A percentile compares a stretch with the other conserved stretches of the same genome.
Evolutionary conservation across 805 yeast species (phyloP).

Genomic region (Trichomonascus vanleenenianus): DNA sequence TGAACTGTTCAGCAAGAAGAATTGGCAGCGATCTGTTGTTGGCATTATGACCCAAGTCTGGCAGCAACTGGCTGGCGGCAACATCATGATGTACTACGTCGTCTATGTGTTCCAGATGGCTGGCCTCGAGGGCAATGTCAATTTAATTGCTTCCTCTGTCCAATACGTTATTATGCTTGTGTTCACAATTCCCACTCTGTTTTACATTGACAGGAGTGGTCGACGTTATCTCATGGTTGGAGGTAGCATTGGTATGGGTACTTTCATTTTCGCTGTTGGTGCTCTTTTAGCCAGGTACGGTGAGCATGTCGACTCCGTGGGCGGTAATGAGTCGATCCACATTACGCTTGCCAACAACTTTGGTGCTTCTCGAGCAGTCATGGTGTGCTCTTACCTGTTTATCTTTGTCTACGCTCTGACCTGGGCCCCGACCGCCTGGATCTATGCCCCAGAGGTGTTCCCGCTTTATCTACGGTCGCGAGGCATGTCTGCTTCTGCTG

Average conservation of each 20-base stretch:
- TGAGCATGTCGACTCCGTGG: constrained; percentile 32
- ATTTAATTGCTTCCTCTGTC: constrained; percentile 35
- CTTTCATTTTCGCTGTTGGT: constrained; percentile 56
- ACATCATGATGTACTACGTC: constrained; percentile 55
- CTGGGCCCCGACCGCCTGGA: constrained; percentile 17
- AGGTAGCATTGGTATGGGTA: constrained; percentile 42
- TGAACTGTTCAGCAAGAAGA: constrained; percentile 40
- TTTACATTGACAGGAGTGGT: constrained; percentile 51
- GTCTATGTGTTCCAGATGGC: constrained; percentile 61
- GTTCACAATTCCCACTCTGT: constrained; percentile 47
- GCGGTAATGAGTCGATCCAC: constrained; percentile 27
- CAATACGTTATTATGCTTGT: constrained; percentile 42
- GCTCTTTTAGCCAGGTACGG: constrained; percentile 30
- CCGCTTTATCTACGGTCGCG: constrained; percentile 70
- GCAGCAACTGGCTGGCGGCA: constrained; percentile 55
- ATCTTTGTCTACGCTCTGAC: constrained; percentile 43
- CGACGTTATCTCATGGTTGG: constrained; percentile 37
- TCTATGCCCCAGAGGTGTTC: constrained; percentile 53
- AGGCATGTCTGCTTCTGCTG: constrained; percentile 49
- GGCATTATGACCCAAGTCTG: constrained; percentile 44
- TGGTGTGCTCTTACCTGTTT: constrained; percentile 40
- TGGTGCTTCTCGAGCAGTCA: constrained; percentile 31
- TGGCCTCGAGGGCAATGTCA: constrained; percentile 42
- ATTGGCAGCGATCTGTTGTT: constrained; percentile 39
- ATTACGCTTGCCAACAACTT: constrained; percentile 22